Evolutionary conservation across 805 yeast species (phyloP).

Genomic region (Nakazawaea molendinolei): DNA sequence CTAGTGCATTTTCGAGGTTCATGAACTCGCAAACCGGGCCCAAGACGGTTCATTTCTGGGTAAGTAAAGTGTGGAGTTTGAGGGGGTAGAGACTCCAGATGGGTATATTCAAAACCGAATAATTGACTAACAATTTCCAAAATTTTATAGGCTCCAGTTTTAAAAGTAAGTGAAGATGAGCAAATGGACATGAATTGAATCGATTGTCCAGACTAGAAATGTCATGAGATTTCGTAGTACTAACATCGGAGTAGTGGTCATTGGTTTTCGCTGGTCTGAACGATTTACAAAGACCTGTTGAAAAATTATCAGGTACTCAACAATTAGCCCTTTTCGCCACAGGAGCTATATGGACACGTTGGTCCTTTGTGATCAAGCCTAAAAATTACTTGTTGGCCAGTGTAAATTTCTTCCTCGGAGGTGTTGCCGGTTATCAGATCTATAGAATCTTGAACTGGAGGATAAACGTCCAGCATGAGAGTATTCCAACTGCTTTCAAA

Average conservation of each 20-base stretch:
- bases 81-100: no score
- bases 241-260: constrained; percentile 56
- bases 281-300: constrained; percentile 88
- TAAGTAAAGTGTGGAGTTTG: constrained; percentile 23
- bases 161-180: constrained; percentile 31
- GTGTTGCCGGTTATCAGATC: constrained; percentile 84
- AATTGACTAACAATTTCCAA: constrained; percentile 2
- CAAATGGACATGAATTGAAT: neutral
- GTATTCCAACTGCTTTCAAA: constrained; percentile 44
- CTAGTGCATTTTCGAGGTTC: constrained; percentile 64
- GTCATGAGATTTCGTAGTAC: neutral
- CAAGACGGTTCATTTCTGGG: constrained; percentile 97
- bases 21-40: constrained; percentile 92
- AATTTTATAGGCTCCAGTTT: constrained; percentile 43
- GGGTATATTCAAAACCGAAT: no score
- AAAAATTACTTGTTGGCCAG: constrained; percentile 82
- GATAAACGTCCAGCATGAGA: constrained; percentile 48
- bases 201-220: neutral
- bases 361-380: constrained; percentile 93
- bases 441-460: constrained; percentile 67
- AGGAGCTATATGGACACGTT: constrained; percentile 95
- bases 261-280: constrained; percentile 86
- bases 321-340: constrained; percentile 83
- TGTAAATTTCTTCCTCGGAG: constrained; percentile 88
- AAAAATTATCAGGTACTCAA: constrained; percentile 84